phyloP scores from a whole-genome alignment of 306 rosid species.

The Delonix regia region DNA sequence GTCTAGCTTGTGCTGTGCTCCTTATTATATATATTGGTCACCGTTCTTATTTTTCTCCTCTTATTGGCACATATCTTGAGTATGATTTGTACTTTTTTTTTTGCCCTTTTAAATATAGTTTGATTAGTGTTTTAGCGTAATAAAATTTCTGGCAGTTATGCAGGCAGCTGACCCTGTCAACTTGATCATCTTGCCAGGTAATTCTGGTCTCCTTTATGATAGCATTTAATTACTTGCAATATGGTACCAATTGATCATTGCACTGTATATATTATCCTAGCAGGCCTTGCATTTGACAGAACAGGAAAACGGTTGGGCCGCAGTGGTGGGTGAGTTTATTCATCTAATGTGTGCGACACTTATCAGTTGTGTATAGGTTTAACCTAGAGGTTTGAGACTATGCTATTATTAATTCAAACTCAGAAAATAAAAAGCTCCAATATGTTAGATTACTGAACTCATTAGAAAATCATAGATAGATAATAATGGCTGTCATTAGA shows the following conservation, averaged over 20 bases:
- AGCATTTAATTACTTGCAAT: not conserved
- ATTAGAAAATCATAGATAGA: not conserved
- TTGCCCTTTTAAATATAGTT: not conserved
- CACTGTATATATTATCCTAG: conserved; percentile 21
- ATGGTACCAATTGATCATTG: conserved; percentile 8
- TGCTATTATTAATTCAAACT: not conserved
- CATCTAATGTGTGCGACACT: not conserved
- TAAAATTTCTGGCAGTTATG: conserved; percentile 56
- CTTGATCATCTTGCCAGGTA: conserved; percentile 73
- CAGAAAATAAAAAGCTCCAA: not conserved
- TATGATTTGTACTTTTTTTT: not conserved
- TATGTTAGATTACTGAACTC: not conserved
- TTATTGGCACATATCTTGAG: not conserved
- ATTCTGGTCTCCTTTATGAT: conserved; percentile 7
- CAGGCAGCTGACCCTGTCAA: conserved; percentile 68
- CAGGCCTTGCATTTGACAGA: conserved; percentile 81
- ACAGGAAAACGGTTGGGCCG: conserved; percentile 76
- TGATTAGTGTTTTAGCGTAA: not conserved
- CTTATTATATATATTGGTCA: not conserved
- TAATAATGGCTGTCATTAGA: not conserved
- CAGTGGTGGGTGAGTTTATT: conserved; percentile 64
- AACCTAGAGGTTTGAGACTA: not conserved
- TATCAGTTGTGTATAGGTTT: not conserved
- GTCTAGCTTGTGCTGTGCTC: not conserved
- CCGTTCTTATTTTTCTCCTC: not conserved